A percentile compares a stretch with the other conserved stretches of the same genome.
Evolutionary conservation across 2,329 filamentous ascomycete genomes (phyloP).

Genomic region (Chalaropsis thielavioides): DNA sequence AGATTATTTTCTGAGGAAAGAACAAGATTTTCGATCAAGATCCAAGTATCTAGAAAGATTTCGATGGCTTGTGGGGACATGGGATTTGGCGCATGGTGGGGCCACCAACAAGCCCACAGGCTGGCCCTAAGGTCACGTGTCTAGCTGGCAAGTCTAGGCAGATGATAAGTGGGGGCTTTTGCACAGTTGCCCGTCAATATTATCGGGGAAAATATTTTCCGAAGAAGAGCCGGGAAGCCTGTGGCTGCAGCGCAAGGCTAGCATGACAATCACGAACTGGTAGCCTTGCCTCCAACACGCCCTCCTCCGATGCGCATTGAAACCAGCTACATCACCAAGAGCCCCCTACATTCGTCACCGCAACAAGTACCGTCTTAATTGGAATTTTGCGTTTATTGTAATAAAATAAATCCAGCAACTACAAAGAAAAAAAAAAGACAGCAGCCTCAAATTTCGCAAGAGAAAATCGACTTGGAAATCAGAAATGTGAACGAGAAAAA

Average conservation of each 20-base stretch:
- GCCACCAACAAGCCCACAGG: slow-evolving; percentile 1
- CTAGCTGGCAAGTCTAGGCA: background rate
- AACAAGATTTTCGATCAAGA: slow-evolving; percentile 8
- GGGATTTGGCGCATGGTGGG: slow-evolving; percentile 11
- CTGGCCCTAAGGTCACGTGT: slow-evolving; percentile 16
- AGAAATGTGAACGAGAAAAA: slow-evolving; percentile 16
- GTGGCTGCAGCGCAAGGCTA: too few species aligned
- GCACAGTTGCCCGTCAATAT: too few species aligned
- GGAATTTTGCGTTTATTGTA: background rate
- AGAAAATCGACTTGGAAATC: slow-evolving; percentile 20
- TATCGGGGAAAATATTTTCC: too few species aligned
- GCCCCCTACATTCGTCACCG: background rate
- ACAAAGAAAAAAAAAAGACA: background rate
- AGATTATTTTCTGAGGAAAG: slow-evolving; percentile 12
- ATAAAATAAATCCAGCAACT: background rate
- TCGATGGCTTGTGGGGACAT: slow-evolving; percentile 9
- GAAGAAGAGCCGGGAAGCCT: too few species aligned
- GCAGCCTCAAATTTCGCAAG: slow-evolving; percentile 24
- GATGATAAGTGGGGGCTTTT: too few species aligned
- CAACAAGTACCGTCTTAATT: background rate
- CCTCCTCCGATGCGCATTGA: too few species aligned
- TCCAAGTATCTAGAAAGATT: slow-evolving; percentile 16
- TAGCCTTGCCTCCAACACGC: too few species aligned
- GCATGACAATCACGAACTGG: too few species aligned
- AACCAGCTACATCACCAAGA: too few species aligned